These are phyloP conservation scores for Trametes sp. DNA, from an alignment of 1,284 basidiomycete species.

Conservation along the genomic window DNA sequence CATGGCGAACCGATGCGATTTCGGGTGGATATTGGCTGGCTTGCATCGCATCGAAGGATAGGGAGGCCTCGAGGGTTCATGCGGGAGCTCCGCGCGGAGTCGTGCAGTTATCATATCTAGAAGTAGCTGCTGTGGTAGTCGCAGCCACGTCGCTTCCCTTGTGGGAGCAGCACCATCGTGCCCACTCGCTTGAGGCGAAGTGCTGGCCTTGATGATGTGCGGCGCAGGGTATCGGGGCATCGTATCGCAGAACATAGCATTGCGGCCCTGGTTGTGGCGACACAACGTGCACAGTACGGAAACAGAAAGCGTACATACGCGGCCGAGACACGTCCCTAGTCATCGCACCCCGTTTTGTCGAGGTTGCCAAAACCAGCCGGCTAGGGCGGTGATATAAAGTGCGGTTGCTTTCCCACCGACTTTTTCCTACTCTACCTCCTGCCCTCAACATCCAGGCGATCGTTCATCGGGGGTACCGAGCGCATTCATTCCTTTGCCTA, in stretches of 20 bases:
- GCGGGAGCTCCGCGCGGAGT: neutral
- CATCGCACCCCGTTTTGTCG: slow-evolving; percentile 27
- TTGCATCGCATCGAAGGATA: neutral
- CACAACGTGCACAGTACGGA: slow-evolving; percentile 9
- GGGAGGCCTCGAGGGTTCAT: slow-evolving; percentile 4
- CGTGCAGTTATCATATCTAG: slow-evolving; percentile 14
- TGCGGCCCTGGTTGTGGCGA: neutral
- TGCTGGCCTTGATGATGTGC: neutral
- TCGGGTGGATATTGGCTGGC: neutral
- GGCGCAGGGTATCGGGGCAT: neutral
- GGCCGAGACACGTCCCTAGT: slow-evolving; percentile 21
- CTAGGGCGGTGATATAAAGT: slow-evolving; percentile 27
- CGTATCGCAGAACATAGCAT: slow-evolving; percentile 7
- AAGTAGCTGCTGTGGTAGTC: slow-evolving; percentile 12
- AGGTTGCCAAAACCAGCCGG: slow-evolving; percentile 25
- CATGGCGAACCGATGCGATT: neutral
- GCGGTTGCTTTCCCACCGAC: slow-evolving; percentile 16
- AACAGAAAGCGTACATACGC: slow-evolving; percentile 20
- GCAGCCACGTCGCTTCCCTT: neutral
- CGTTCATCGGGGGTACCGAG: slow-evolving; percentile 25
- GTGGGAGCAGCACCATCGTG: neutral
- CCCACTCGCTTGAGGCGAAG: slow-evolving; percentile 5
- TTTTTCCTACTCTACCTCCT: slow-evolving; percentile 23
- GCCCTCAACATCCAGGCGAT: slow-evolving; percentile 32
- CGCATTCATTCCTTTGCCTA: slow-evolving; percentile 27